These are phyloP conservation scores for Boletus speciosus DNA, from an alignment of 768 basidiomycete species.

Conservation along the genomic window DNA sequence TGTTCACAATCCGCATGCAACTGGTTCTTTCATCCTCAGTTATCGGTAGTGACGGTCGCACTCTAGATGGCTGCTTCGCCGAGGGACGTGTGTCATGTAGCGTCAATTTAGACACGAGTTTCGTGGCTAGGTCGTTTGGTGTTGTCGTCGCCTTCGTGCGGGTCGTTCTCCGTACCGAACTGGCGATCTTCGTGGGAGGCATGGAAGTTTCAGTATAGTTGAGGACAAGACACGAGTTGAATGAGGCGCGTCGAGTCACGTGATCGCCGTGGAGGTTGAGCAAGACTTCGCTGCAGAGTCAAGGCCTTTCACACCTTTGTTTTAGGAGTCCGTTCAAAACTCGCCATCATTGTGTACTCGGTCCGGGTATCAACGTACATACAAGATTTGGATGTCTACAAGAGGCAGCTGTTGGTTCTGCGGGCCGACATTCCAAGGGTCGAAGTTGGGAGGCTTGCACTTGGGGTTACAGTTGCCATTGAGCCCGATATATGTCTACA, in stretches of 20 bases:
- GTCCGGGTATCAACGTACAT: neutral
- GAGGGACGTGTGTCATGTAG: constrained; percentile 29
- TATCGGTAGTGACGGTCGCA: neutral
- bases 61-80: constrained; percentile 20
- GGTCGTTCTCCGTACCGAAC: constrained; percentile 9
- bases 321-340: neutral
- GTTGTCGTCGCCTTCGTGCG: constrained; percentile 9
- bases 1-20: constrained; percentile 65
- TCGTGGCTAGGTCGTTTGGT: constrained; percentile 5
- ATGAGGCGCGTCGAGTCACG: constrained; percentile 13
- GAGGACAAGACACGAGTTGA: neutral
- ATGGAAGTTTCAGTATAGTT: neutral
- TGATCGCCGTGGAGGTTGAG: neutral
- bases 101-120: constrained; percentile 25
- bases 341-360: neutral
- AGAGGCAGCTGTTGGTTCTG: neutral
- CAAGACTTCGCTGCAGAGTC: too few species aligned
- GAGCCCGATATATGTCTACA: too few species aligned
- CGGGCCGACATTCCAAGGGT: neutral
- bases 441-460: too few species aligned
- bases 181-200: constrained; percentile 8
- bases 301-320: too few species aligned
- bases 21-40: constrained; percentile 37
- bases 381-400: neutral
- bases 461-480: too few species aligned